Base-by-base conservation (phyloP, 2,329 filamentous ascomycete genomes). In the Tolypocladium ophioglossoides region DNA sequence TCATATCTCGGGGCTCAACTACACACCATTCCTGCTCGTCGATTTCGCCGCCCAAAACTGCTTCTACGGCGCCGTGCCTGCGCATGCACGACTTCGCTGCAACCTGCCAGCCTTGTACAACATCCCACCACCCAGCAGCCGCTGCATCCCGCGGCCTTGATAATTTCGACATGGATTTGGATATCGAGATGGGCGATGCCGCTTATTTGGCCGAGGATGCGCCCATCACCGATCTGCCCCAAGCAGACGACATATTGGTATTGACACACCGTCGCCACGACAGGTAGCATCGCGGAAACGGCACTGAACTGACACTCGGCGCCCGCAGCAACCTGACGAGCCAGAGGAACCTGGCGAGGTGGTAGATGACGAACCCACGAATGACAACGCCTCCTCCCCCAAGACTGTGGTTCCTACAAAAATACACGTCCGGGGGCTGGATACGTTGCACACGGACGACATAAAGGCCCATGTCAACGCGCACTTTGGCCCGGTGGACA, bases 381-480 rank as follows among this genome's bases (percentile, higher is more conserved):
- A 51, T 20, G 41, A 34, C 39, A 46, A 58, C 9, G 57, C 58
- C 47, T 56, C 61, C 54, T 64, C 66, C 18, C 60, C 62, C 35
- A 64, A 62, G 48, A 64, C 55, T 2, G 55, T 70, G 12, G 57
- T 70, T 9, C 68, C 69, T 3, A 68, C 76, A 64, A 94, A 94
- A 67, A 72, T 96, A n/a, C 86, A 96, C 69, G 74, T 99, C 52
- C 83, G 84, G 56, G 92, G 92, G 22, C 78, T 97, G 4, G 87
- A 95, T 64, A 83, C 86, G 46, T 75, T 97, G 66, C 89, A 86
- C 35, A 91, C 91, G 32, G 79, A 83, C 54, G 84, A 96, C 59
- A 86, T 97, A 62, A 85, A 87, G 62, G 76, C 79, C 56, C 96
- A 91, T 63, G 82, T 89, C 10, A 71, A 76, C 50, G 78, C 88